Conservation (phyloP, 139 green algal genomes). For the Raphidocelis subcapitata region DNA sequence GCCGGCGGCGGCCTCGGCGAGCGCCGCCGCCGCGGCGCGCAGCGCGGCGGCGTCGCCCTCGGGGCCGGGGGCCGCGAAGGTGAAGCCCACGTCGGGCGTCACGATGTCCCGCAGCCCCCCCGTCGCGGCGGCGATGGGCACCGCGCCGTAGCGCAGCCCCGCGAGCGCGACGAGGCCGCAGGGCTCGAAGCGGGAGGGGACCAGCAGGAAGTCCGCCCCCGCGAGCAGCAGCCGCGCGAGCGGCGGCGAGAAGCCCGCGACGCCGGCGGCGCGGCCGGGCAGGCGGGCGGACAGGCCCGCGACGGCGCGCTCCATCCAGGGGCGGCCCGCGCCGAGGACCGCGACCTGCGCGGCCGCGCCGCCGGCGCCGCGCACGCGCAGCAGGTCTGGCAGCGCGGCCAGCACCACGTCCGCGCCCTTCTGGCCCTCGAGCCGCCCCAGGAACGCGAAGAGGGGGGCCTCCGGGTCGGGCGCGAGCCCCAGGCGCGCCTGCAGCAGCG, state of each 20-base stretch:
- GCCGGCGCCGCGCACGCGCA: conserved; percentile 28
- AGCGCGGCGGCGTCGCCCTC: conserved; percentile 18
- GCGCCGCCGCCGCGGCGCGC: conserved; percentile 18
- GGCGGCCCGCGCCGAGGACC: conserved; percentile 47
- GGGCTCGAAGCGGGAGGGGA: conserved; percentile 83
- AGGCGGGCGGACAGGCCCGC: conserved; percentile 46
- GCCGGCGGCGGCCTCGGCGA: conserved; percentile 29
- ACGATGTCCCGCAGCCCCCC: conserved; percentile 79
- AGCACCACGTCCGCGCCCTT: conserved; percentile 87
- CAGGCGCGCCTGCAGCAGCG: conserved; percentile 55
- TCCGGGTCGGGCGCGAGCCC: conserved; percentile 48
- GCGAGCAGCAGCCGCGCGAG: conserved; percentile 77
- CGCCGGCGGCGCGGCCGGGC: conserved; percentile 54
- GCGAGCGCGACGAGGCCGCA: conserved; percentile 82
- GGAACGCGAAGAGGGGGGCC: conserved; percentile 68
- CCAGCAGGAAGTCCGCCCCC: conserved; percentile 71
- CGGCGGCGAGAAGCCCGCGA: conserved; percentile 62
- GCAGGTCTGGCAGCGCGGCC: conserved; percentile 52
- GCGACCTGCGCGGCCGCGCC: conserved; percentile 42
- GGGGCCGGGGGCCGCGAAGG: background rate
- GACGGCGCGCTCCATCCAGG: conserved; percentile 68
- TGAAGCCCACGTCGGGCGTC: background rate
- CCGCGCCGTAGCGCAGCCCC: conserved; percentile 70
- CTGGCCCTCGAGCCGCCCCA: conserved; percentile 79
- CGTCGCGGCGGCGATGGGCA: conserved; percentile 67